A percentile compares a stretch with the other conserved stretches of the same genome.
Conservation (phyloP, 2,329 filamentous ascomycete species). For the Didymella segeticola region DNA sequence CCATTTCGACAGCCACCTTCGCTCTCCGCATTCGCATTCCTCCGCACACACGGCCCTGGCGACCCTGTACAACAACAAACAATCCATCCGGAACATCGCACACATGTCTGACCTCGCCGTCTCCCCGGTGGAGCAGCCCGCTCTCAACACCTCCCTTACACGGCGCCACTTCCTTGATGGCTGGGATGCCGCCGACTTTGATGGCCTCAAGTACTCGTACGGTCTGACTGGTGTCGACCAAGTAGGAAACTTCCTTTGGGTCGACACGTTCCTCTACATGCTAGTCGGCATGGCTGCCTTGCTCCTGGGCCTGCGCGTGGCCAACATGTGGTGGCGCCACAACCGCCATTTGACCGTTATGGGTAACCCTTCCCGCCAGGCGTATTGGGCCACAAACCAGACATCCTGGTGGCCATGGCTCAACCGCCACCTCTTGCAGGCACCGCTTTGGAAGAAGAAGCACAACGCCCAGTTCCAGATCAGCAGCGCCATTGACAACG, state of each 20-base stretch:
- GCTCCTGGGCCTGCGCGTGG: constrained; percentile 52
- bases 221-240: constrained; percentile 59
- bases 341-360: constrained; percentile 55
- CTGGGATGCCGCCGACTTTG: constrained; percentile 40
- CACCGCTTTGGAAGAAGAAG: constrained; percentile 74
- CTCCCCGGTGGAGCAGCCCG: constrained; percentile 16
- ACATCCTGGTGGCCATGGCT: constrained; percentile 63
- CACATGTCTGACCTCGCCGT: constrained; percentile 33
- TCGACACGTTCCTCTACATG: constrained; percentile 52
- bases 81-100: constrained; percentile 6
- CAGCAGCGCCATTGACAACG: constrained; percentile 71
- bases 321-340: constrained; percentile 52
- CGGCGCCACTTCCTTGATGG: constrained; percentile 37
- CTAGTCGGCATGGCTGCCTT: constrained; percentile 41
- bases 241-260: constrained; percentile 55
- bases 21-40: constrained; percentile 17
- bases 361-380: constrained; percentile 49
- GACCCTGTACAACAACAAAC: constrained; percentile 13
- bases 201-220: constrained; percentile 49
- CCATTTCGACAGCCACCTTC: constrained; percentile 13
- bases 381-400: constrained; percentile 56
- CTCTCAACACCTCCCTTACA: constrained; percentile 18
- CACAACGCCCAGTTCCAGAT: constrained; percentile 79
- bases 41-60: constrained; percentile 4
- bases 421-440: constrained; percentile 69